phyloP scores from a whole-genome alignment of 75 land plant genomes.

The Pinus tabuliformis region DNA sequence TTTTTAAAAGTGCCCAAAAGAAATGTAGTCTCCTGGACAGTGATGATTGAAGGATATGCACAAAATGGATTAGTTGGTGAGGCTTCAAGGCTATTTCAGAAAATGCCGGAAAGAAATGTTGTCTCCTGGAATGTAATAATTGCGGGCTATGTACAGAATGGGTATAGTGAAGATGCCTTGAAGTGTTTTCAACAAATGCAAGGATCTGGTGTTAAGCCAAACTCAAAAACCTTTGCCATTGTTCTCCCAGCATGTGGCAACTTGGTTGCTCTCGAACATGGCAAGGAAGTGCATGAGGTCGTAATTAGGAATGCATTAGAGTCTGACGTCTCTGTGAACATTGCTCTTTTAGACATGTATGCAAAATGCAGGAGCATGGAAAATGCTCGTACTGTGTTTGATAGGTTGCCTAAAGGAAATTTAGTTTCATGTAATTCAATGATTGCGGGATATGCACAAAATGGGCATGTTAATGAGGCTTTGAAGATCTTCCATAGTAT shows the following conservation, averaged over 20 bases:
- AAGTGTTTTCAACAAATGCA: conserved; percentile 53
- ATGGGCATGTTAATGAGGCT: conserved; percentile 11
- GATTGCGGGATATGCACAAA: conserved; percentile 17
- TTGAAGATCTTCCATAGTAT: conserved; percentile 11
- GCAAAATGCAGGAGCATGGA: conserved; percentile 55
- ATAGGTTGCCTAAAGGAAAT: conserved; percentile 34
- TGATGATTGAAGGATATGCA: conserved; percentile 18
- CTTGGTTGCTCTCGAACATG: conserved; percentile 33
- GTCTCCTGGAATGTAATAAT: conserved; percentile 68
- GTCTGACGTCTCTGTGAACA: conserved; percentile 54
- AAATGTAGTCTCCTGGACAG: conserved; percentile 6
- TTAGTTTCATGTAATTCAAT: conserved; percentile 63
- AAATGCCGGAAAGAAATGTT: conserved; percentile 36
- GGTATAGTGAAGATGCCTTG: conserved; percentile 41
- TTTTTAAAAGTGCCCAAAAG: no score
- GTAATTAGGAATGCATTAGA: conserved; percentile 46
- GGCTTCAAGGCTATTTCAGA: conserved; percentile 30
- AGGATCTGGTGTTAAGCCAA: conserved; percentile 37
- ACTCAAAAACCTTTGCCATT: conserved; percentile 59
- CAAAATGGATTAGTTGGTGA: not conserved
- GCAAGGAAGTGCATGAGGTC: conserved; percentile 50
- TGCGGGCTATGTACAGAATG: conserved; percentile 44
- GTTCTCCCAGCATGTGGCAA: conserved; percentile 57
- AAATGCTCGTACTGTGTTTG: conserved; percentile 46
- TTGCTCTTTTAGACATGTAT: conserved; percentile 67